phyloP scores from a whole-genome alignment of 106 monocot species.

The Dendrobium officinale region DNA sequence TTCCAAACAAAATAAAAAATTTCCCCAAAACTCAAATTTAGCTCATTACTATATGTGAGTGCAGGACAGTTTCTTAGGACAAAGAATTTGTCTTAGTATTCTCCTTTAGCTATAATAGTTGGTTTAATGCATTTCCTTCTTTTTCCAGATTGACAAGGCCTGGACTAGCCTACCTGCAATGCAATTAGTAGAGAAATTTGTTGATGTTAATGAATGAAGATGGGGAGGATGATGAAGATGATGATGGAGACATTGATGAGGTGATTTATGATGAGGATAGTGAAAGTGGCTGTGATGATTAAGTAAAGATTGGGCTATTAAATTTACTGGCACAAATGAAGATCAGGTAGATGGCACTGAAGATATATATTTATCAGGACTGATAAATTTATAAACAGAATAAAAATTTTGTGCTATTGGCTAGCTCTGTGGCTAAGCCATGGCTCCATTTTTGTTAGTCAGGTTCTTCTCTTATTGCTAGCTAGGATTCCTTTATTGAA shows the following conservation, averaged over 20 bases:
- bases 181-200: not conserved
- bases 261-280: conserved; percentile 33
- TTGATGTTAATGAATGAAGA: conserved; percentile 12
- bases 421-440: too few species aligned
- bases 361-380: too few species aligned
- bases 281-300: conserved; percentile 17
- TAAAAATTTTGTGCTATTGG: too few species aligned
- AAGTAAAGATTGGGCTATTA: not conserved
- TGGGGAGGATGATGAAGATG: conserved; percentile 23
- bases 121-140: not conserved
- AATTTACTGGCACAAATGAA: too few species aligned
- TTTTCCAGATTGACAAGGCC: conserved; percentile 29
- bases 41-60: too few species aligned
- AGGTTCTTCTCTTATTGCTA: too few species aligned
- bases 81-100: not conserved
- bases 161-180: not conserved
- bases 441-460: too few species aligned
- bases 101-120: not conserved
- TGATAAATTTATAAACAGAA: too few species aligned
- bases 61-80: too few species aligned
- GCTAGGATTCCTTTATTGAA: too few species aligned
- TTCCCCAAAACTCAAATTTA: not conserved
- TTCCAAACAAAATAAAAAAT: not conserved
- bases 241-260: conserved; percentile 23
- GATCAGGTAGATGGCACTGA: too few species aligned